phyloP scores from a whole-genome alignment of 768 basidiomycete genomes.

The Agaricus blazei region DNA sequence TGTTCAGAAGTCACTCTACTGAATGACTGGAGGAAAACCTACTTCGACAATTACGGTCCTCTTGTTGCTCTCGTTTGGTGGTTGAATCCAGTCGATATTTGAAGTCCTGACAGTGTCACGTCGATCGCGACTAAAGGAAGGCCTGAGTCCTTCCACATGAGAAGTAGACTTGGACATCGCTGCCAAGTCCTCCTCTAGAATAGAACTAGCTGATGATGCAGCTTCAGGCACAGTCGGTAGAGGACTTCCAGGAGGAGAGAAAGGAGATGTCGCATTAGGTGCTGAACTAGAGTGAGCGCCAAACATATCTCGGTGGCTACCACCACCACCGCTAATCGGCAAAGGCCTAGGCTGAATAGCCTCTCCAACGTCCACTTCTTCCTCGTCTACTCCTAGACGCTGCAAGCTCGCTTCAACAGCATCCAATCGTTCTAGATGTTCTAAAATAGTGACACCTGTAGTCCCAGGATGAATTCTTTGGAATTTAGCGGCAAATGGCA shows the following conservation, averaged over 20 bases:
- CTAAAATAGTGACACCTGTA: slow-evolving; percentile 80
- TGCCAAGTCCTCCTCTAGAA: slow-evolving; percentile 66
- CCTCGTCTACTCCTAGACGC: slow-evolving; percentile 57
- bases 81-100: slow-evolving; percentile 44
- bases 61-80: slow-evolving; percentile 37
- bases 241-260: slow-evolving; percentile 58
- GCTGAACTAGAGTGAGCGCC: slow-evolving; percentile 9
- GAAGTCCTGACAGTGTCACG: slow-evolving; percentile 2
- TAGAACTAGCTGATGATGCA: slow-evolving; percentile 45
- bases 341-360: slow-evolving; percentile 25
- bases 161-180: slow-evolving; percentile 75
- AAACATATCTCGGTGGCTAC: slow-evolving; percentile 5
- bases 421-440: slow-evolving; percentile 82
- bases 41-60: slow-evolving; percentile 73
- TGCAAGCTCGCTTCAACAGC: slow-evolving; percentile 77
- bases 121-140: slow-evolving; percentile 2
- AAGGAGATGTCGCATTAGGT: slow-evolving; percentile 30
- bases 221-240: slow-evolving; percentile 55
- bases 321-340: slow-evolving; percentile 14
- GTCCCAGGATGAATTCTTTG: slow-evolving; percentile 80
- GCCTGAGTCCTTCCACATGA: slow-evolving; percentile 47
- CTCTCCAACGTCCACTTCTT: slow-evolving; percentile 64
- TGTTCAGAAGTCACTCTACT: background rate
- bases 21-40: slow-evolving; percentile 15
- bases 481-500: slow-evolving; percentile 82